These are phyloP conservation scores for Fusarium siculi DNA, from an alignment of 2,329 filamentous ascomycete species.

Conservation along the genomic window DNA sequence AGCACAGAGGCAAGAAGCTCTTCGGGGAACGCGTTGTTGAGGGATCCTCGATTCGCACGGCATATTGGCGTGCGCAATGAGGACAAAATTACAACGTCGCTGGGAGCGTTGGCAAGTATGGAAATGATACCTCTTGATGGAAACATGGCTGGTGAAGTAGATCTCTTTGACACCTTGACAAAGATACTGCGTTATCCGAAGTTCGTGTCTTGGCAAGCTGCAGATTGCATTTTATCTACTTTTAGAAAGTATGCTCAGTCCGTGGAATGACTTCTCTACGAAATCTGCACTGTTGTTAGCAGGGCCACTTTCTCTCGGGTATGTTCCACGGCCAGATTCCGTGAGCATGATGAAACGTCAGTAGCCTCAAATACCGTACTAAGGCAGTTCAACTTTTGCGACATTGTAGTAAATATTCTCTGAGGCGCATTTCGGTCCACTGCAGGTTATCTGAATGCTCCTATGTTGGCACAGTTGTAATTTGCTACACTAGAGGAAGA, in stretches of 20 bases:
- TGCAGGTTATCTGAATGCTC: not conserved
- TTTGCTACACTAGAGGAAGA: not conserved
- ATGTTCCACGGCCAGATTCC: not conserved
- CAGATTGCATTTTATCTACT: not conserved
- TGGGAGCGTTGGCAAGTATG: constrained; percentile 75
- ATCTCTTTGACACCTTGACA: not conserved
- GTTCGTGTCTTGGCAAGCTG: not conserved
- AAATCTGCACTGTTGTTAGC: not conserved
- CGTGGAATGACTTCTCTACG: not conserved
- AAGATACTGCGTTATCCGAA: not conserved
- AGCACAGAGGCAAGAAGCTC: constrained; percentile 79
- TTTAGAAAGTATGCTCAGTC: not conserved
- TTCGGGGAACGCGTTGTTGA: constrained; percentile 91
- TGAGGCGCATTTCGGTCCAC: no score
- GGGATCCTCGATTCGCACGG: constrained; percentile 81
- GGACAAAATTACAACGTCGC: constrained; percentile 88
- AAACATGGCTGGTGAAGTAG: not conserved
- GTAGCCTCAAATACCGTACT: not conserved
- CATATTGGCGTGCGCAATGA: constrained; percentile 90
- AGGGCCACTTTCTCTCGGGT: not conserved
- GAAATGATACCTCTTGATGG: not conserved
- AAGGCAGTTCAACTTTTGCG: not conserved
- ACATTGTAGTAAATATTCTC: not conserved
- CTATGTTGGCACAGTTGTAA: no score
- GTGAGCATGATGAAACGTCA: not conserved